phyloP scores from a whole-genome alignment of 2,329 filamentous ascomycete genomes.

The Hymenoscyphus fructigenus region DNA sequence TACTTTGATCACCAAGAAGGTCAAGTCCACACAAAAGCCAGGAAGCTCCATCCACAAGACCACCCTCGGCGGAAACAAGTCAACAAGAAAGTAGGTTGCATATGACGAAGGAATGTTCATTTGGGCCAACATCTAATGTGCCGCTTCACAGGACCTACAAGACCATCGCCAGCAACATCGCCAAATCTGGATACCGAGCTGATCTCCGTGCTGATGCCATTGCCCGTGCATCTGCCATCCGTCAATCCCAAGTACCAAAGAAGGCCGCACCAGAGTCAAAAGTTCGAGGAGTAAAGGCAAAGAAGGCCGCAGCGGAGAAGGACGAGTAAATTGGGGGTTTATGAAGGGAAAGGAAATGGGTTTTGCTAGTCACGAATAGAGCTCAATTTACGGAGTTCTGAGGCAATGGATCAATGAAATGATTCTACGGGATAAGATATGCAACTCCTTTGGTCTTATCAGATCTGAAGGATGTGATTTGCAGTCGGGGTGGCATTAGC shows the following conservation, averaged over 20 bases:
- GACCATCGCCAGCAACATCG: conserved; percentile 76
- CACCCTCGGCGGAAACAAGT: conserved; percentile 70
- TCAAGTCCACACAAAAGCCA: conserved; percentile 70
- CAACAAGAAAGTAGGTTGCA: conserved; percentile 72
- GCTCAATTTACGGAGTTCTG: conserved; percentile 28
- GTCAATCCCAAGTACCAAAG: conserved; percentile 72
- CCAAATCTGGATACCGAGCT: conserved; percentile 81
- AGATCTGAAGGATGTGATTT: conserved; percentile 16
- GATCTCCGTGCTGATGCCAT: conserved; percentile 78
- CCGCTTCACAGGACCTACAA: conserved; percentile 71
- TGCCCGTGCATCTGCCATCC: conserved; percentile 83
- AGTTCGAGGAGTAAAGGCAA: conserved; percentile 76
- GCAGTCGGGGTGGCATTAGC: conserved; percentile 5
- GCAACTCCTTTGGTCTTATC: conserved; percentile 12
- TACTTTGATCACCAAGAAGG: conserved; percentile 82
- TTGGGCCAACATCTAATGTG: conserved; percentile 15
- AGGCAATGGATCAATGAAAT: conserved; percentile 19
- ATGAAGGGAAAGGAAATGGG: conserved; percentile 19
- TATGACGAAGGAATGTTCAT: background rate
- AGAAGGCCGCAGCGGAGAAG: conserved; percentile 61
- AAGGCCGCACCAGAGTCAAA: conserved; percentile 75
- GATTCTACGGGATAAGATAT: conserved; percentile 18
- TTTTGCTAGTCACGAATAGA: conserved; percentile 30
- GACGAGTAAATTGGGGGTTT: conserved; percentile 37
- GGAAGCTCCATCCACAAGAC: conserved; percentile 62